Evolutionary conservation across 2,329 filamentous ascomycete species (phyloP), one percentile per base, ranked within the genome.

Genomic region (Penicillium sp.): DNA sequence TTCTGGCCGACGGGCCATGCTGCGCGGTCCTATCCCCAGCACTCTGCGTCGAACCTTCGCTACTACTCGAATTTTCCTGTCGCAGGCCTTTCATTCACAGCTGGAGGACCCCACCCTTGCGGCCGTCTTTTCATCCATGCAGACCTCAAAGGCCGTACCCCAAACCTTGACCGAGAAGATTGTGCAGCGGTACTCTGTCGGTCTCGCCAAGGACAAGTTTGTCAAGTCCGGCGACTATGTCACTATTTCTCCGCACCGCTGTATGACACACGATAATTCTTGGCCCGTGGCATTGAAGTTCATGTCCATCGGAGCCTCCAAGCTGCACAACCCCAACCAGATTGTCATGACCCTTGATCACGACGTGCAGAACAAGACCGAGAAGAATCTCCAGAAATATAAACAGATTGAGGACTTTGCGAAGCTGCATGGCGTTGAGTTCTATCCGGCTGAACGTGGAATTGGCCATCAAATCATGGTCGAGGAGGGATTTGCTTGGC

Each of bases 101-200:
- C 70, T 77, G 39, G 74, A 82, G 42, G 75, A 75, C 46, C 63
- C 74, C 2, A 55, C 66, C 3, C 69, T 87, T 11, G 78, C 84
- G 52, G 80, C 87, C 42, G 76, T 95, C 45, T 79, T 93, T 48
- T 79, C 83, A 27, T 81, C 85, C 22, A 76, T 82, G 56, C 84
- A 85, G 63, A 76, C 77, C 6, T 54, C 70, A 62, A 47, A 49
- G 28, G 46, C 50, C 26, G 47, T 54, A 3, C 76, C 85, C 0
- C 88, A 95, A 65, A 95, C 85, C 2, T 66, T 95, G 35, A 92
- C 85, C 2, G 89, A 95, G 63, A 95, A 95, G 72, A 95, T 95
- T 42, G 82, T 95, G 0, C 89, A 95, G 62, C 68, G 74, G 11
- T 82, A 94, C 63, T 76, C 86, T 0, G 73, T 88, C n/a, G 85